Conservation (phyloP, 768 basidiomycete species). For the Polyporus arcularius region DNA sequence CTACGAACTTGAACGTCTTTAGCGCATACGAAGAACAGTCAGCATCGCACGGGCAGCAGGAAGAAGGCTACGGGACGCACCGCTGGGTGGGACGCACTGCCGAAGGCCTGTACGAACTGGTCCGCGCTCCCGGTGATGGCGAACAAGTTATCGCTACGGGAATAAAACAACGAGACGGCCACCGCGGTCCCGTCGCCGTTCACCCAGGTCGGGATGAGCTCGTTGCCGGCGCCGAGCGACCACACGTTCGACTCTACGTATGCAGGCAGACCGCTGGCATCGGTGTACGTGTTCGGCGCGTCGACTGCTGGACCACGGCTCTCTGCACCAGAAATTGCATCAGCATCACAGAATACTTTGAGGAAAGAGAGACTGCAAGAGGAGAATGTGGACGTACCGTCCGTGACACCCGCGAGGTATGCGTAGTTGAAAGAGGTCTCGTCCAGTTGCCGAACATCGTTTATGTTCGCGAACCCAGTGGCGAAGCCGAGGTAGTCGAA, state of each 20-base stretch:
- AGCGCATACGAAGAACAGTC: no score
- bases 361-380: background rate
- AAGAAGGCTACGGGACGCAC: background rate
- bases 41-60: no score
- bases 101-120: constrained; percentile 5
- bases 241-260: constrained; percentile 25
- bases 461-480: background rate
- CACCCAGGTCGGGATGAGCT: constrained; percentile 17
- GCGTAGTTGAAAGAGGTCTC: constrained; percentile 7
- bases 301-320: constrained; percentile 3
- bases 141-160: background rate
- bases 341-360: background rate
- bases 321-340: background rate
- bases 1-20: no score
- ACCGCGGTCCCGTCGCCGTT: constrained; percentile 19
- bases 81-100: background rate
- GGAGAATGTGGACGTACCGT: constrained; percentile 3
- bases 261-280: constrained; percentile 13
- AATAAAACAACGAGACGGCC: background rate
- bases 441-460: no score
- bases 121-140: constrained; percentile 6
- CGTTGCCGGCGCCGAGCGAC: constrained; percentile 10
- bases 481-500: constrained; percentile 8
- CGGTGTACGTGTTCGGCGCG: constrained; percentile 24
- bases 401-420: constrained; percentile 11